Base-by-base conservation (phyloP, 139 green algal species). In the Closterium sp. region DNA sequence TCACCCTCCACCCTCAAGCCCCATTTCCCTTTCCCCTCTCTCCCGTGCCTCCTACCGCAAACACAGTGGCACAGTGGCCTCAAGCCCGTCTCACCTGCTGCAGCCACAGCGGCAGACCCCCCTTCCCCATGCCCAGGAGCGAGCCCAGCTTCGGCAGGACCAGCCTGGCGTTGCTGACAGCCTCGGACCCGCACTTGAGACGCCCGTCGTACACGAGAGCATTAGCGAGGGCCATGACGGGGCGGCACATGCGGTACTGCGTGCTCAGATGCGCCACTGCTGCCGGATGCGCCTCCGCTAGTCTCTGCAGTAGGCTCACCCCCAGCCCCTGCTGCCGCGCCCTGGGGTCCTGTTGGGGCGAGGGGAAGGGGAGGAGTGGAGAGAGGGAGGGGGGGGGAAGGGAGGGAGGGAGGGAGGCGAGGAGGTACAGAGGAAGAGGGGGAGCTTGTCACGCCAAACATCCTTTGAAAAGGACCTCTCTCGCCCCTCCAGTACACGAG, bases 281-380 rank as follows among this genome's bases (percentile, higher is more conserved):
- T 92, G 97, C 91, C 4, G 98, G 97, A 87, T 99, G 97, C 11
- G 97, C 96, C 31, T 98, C 95, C 9, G 92, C 96, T 87, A 99
- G 95, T 11, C 91, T 92, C 28, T 94, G 88, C 95, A 99, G 99
- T 31, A 99, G 96, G 86, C 94, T 97, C 30, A 95, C 94, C 1
- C 93, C 96, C 85, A 99, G 90, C 1, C 98, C 97, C 2, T 93
- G 92, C 28, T 94, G 93, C 38, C 92, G 86, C 4, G 98, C 98
- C 31, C 62, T 79, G 62, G 62, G 62, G 62, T 79, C 17, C 62
- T 79, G 62, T 79, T 79, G 62, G 7, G 17, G 62, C 0, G 2
- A 24, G 62, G 62, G 42, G 42, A 27, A 13, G 19, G 62, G 38
- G 38, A 50, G 13, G 7, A 50, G 38, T 7, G 7, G 38, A 13